These are phyloP conservation scores for Crithidia mellificae DNA, from an alignment of 208 protist species.

Conservation along the genomic window DNA sequence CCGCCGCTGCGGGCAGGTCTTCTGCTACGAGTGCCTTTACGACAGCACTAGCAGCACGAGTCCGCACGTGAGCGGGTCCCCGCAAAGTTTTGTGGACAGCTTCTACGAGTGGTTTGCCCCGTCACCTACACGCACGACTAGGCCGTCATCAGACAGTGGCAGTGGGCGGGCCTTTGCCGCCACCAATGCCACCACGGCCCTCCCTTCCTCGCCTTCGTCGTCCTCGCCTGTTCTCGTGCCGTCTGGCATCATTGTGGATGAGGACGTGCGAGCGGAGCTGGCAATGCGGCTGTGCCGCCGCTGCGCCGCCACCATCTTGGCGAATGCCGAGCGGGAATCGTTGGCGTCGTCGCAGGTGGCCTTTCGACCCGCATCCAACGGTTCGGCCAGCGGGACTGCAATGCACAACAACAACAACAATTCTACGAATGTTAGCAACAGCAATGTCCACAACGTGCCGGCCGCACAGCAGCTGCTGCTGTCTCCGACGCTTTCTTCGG, in stretches of 20 bases:
- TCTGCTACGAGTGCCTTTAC: conserved; percentile 72
- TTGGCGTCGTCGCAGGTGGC: conserved; percentile 9
- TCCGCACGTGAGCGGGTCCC: not conserved
- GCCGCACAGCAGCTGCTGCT: not conserved
- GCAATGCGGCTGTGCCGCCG: conserved; percentile 34
- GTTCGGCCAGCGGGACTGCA: too few species aligned
- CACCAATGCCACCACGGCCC: too few species aligned
- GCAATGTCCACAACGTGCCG: not conserved
- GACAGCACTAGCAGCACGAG: not conserved
- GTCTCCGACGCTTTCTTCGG: not conserved
- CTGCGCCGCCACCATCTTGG: conserved; percentile 36
- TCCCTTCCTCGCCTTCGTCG: too few species aligned
- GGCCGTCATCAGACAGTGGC: not conserved
- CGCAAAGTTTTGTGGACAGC: conserved; percentile 20
- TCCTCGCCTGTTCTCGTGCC: not conserved
- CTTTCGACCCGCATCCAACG: conserved; percentile 20
- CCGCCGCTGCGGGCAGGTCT: conserved; percentile 79
- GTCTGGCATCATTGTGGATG: not conserved
- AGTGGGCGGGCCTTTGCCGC: not conserved
- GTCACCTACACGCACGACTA: conserved; percentile 2
- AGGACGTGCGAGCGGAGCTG: conserved; percentile 16
- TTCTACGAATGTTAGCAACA: not conserved
- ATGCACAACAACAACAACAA: too few species aligned
- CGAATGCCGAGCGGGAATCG: conserved; percentile 24
- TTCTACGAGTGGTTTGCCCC: conserved; percentile 29